Conservation (phyloP, 2,329 filamentous ascomycete species). For the Chrysosporium queenslandicum region DNA sequence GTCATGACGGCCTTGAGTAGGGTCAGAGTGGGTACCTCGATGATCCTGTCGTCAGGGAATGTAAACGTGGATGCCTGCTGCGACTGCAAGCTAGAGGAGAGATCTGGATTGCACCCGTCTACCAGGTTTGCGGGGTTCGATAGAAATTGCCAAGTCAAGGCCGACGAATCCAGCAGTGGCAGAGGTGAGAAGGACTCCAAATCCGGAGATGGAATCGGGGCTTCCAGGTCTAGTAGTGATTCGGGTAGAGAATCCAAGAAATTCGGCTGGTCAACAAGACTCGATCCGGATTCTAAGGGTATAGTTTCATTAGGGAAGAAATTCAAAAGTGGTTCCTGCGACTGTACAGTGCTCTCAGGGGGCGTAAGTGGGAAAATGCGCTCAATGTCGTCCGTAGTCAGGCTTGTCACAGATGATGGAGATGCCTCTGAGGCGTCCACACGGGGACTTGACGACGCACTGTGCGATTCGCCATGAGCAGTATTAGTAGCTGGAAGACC, state of each 20-base stretch:
- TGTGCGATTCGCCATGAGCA: background rate
- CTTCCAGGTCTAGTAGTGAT: background rate
- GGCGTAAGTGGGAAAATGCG: background rate
- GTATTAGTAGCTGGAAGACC: background rate
- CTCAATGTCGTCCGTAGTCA: background rate
- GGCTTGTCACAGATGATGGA: background rate
- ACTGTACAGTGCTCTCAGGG: background rate
- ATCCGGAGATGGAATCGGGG: constrained; percentile 9
- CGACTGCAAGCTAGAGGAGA: constrained; percentile 19
- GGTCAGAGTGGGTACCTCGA: constrained; percentile 42
- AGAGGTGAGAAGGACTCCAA: background rate
- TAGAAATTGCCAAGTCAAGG: constrained; percentile 14
- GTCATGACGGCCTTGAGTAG: constrained; percentile 41
- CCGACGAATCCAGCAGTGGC: constrained; percentile 7
- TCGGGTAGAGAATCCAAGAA: constrained; percentile 3
- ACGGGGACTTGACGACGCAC: background rate
- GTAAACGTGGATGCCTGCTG: constrained; percentile 23
- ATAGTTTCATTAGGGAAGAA: background rate
- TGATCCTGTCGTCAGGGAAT: constrained; percentile 41
- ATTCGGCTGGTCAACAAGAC: constrained; percentile 2
- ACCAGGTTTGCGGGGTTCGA: constrained; percentile 9
- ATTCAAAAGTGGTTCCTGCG: constrained; percentile 5
- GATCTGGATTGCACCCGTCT: constrained; percentile 8
- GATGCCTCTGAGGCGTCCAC: background rate
- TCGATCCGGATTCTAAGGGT: background rate